Base-by-base conservation (phyloP, 1,284 basidiomycete genomes). In the Mycena citricolor region DNA sequence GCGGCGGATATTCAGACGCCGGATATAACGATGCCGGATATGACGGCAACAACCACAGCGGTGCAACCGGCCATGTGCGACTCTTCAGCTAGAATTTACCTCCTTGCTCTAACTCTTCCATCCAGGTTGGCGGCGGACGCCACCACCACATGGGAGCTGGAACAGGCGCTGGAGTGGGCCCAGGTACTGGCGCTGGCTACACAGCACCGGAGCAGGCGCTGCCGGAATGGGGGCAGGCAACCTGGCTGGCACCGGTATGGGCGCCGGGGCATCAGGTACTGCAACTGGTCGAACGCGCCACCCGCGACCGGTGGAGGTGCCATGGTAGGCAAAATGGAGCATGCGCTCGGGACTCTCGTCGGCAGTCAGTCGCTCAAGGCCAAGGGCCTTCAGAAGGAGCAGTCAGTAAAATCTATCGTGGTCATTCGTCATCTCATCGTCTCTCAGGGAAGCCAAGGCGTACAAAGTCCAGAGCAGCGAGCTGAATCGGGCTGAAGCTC, bases 361-460 rank as follows among this genome's bases (percentile, higher is more conserved):
- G 73, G 77, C 21, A 76, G 72, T 55, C 63, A 67, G 31, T 61
- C 69, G 0, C 60, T 80, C 30, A 74, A 76, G 54, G 69, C 66
- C 11, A 76, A 74, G 54, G 77, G 75, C 8, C 45, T 70, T 30
- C 67, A 76, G 64, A 79, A 79, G 56, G 72, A 80, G 55, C 67
- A 70, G 69, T 73, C 48, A 44, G 66, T 63, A 5, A 8, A 8
- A 20, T 28, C 21, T 31, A 12, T 29, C 3, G 4, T 19, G 13
- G 22, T 16, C 20, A 16, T 35, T 39, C 6, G 26, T 23, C 14
- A 29, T 34, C 11, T 20, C 13, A 7, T 39, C 26, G 21, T 19
- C 13, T 20, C 26, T 33, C 36, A 70, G 70, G 35, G 75, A 77
- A 61, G 76, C 76, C 0, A 62, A 68, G 17, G 62, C 68, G 1